A percentile compares a stretch with the other conserved stretches of the same genome.
These are phyloP conservation scores for Didymella pomorum DNA, from an alignment of 2,329 filamentous ascomycete genomes.

Conservation along the genomic window DNA sequence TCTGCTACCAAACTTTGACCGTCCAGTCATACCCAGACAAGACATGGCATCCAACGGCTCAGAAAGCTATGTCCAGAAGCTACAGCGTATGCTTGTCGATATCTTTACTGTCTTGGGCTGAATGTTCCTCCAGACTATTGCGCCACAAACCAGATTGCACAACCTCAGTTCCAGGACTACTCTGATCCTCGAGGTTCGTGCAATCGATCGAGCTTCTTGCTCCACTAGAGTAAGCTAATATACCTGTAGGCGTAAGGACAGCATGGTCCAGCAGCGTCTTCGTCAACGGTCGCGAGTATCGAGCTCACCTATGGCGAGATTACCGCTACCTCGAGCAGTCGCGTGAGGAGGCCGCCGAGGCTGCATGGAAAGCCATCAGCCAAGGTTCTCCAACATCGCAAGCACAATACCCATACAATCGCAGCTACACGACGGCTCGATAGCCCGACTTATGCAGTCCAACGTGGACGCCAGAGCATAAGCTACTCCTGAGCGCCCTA, in stretches of 20 bases:
- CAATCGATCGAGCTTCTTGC: background rate
- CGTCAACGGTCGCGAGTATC: constrained; percentile 46
- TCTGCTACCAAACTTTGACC: constrained; percentile 22
- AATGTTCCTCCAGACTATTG: constrained; percentile 39
- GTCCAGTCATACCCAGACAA: constrained; percentile 29
- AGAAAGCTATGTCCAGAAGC: constrained; percentile 44
- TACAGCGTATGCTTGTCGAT: constrained; percentile 39
- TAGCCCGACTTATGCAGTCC: constrained; percentile 18
- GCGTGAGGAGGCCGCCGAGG: constrained; percentile 48
- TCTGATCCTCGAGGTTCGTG: constrained; percentile 48
- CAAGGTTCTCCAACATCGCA: constrained; percentile 19
- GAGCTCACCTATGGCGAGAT: constrained; percentile 48
- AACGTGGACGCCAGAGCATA: background rate
- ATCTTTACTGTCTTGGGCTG: constrained; percentile 20
- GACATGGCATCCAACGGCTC: constrained; percentile 39
- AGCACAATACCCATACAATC: constrained; percentile 30
- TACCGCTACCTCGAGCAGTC: constrained; percentile 49
- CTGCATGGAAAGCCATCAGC: constrained; percentile 45
- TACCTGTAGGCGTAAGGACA: constrained; percentile 42
- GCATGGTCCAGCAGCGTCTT: constrained; percentile 49
- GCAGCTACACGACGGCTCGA: constrained; percentile 33
- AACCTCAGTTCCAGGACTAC: constrained; percentile 50
- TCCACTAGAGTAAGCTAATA: constrained; percentile 22
- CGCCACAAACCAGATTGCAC: constrained; percentile 44
- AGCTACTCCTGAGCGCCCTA: background rate